A percentile compares a stretch with the other conserved stretches of the same genome.
phyloP scores from a whole-genome alignment of 108 stramenopile species.

The Pseudonitzschia multiseries region DNA sequence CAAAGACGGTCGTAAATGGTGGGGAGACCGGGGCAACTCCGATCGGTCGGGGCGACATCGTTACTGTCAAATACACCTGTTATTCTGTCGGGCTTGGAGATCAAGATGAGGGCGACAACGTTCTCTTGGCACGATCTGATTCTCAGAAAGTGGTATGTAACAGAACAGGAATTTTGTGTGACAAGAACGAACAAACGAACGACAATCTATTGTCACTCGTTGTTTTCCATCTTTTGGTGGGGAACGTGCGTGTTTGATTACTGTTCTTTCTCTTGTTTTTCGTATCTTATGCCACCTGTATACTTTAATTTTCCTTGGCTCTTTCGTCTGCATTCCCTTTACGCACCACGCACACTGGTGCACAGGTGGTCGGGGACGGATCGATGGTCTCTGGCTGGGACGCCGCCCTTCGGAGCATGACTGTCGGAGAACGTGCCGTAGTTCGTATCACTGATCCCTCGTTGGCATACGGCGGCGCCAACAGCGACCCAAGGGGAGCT shows the following conservation, averaged over 20 bases:
- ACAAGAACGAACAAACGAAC: no score
- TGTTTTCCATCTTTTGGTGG: no score
- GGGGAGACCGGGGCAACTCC: constrained; percentile 26
- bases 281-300: no score
- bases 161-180: neutral
- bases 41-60: constrained; percentile 43
- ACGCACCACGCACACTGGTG: neutral
- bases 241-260: no score
- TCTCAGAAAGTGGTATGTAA: constrained; percentile 40
- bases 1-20: constrained; percentile 43
- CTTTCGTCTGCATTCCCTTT: no score
- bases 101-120: neutral
- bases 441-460: constrained; percentile 64
- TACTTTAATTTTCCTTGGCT: no score
- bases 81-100: constrained; percentile 12
- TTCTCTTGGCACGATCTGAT: constrained; percentile 38
- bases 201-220: no score
- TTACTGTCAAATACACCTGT: constrained; percentile 51
- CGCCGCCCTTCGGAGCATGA: constrained; percentile 64
- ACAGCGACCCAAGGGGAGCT: constrained; percentile 19
- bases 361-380: constrained; percentile 58
- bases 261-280: no score
- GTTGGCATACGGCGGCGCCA: constrained; percentile 72
- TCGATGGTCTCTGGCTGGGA: constrained; percentile 85
- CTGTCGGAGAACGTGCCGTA: constrained; percentile 65